phyloP scores from a whole-genome alignment of 257 asterid species.

The Marsdenia floribunda region DNA sequence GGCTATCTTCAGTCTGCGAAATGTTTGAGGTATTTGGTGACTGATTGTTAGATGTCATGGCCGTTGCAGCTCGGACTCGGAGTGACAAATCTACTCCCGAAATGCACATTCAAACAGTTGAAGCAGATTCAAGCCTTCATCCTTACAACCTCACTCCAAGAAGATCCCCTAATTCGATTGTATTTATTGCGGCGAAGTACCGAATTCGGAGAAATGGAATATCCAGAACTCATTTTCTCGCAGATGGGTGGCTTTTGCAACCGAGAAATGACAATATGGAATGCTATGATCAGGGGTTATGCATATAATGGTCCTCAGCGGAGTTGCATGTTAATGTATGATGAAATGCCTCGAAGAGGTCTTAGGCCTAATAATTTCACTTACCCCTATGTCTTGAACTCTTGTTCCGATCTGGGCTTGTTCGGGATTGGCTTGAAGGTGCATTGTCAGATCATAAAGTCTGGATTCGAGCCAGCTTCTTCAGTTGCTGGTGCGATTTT shows the following conservation, averaged over 20 bases:
- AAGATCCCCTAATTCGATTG: slow-evolving; percentile 28
- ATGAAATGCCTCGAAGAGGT: slow-evolving; percentile 42
- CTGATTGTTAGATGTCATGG: slow-evolving; percentile 14
- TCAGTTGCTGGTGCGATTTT: slow-evolving; percentile 32
- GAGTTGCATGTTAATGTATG: slow-evolving; percentile 30
- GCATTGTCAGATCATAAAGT: slow-evolving; percentile 37
- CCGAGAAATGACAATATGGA: slow-evolving; percentile 36
- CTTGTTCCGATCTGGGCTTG: slow-evolving; percentile 38
- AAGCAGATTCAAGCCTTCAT: slow-evolving; percentile 38
- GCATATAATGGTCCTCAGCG: slow-evolving; percentile 36
- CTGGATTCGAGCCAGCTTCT: slow-evolving; percentile 26
- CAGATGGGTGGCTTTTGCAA: slow-evolving; percentile 31
- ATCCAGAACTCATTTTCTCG: slow-evolving; percentile 30
- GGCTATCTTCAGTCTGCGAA: neutral
- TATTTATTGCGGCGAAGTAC: slow-evolving; percentile 44
- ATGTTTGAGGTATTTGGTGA: neutral
- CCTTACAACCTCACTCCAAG: slow-evolving; percentile 27
- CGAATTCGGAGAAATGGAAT: slow-evolving; percentile 43
- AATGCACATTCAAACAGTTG: slow-evolving; percentile 40
- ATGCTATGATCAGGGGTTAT: slow-evolving; percentile 49
- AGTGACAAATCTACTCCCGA: slow-evolving; percentile 20
- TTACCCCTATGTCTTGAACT: slow-evolving; percentile 36
- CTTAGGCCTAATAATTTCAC: slow-evolving; percentile 42
- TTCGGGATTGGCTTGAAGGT: slow-evolving; percentile 25
- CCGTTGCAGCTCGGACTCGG: slow-evolving; percentile 5